These are phyloP conservation scores for Lenzites betulinus DNA, from an alignment of 768 basidiomycete species.

Conservation along the genomic window DNA sequence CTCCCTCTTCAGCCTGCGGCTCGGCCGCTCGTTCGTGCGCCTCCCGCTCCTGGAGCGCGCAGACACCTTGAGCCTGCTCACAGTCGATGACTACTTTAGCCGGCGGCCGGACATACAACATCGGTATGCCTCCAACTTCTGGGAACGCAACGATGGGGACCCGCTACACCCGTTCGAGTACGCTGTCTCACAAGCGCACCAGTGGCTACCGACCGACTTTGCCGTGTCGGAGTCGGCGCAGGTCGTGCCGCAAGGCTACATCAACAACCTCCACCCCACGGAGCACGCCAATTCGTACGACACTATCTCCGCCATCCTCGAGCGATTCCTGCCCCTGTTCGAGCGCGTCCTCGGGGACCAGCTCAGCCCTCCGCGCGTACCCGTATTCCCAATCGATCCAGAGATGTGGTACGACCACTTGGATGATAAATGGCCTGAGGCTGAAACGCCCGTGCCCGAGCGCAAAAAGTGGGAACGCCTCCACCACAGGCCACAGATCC, in stretches of 20 bases:
- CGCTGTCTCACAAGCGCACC: conserved; percentile 23
- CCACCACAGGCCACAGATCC: conserved; percentile 1
- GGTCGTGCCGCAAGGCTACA: conserved; percentile 28
- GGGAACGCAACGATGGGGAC: not conserved
- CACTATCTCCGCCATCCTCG: conserved; percentile 19
- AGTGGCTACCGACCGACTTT: conserved; percentile 36
- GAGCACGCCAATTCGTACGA: conserved; percentile 19
- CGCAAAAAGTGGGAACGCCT: conserved; percentile 3
- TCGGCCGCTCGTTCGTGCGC: conserved; percentile 7
- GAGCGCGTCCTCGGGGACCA: conserved; percentile 27
- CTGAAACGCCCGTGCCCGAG: not conserved
- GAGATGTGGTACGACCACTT: conserved; percentile 1
- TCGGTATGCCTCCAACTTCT: not conserved
- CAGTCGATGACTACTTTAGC: not conserved
- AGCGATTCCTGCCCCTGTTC: conserved; percentile 29
- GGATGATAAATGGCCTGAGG: not conserved
- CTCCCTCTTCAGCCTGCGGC: conserved; percentile 40
- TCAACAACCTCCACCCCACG: conserved; percentile 33
- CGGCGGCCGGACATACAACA: not conserved
- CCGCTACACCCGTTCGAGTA: not conserved
- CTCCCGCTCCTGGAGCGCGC: not conserved
- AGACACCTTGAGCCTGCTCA: not conserved
- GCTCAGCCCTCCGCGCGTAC: not conserved
- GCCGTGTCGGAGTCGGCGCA: conserved; percentile 24
- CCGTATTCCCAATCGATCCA: conserved; percentile 4